These are phyloP conservation scores for Plenodomus tracheiphilus DNA, from an alignment of 2,329 filamentous ascomycete genomes.

Conservation along the genomic window DNA sequence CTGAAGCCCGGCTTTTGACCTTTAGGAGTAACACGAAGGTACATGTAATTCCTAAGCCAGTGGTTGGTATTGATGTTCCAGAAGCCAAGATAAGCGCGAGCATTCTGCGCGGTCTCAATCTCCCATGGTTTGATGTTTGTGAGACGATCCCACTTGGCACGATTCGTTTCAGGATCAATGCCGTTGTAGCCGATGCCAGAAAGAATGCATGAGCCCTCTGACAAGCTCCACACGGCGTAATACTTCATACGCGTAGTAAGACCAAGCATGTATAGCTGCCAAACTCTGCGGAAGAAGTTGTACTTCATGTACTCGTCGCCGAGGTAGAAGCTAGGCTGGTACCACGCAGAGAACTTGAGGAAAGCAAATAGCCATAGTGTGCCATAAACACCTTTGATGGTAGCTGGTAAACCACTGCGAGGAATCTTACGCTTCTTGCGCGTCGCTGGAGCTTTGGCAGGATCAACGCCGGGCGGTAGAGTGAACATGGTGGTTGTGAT, in stretches of 20 bases:
- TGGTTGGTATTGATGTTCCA: slow-evolving; percentile 99
- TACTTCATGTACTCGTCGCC: slow-evolving; percentile 68
- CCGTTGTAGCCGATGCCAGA: slow-evolving; percentile 94
- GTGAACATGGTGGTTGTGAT: slow-evolving; percentile 95
- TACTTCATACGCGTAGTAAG: slow-evolving; percentile 87
- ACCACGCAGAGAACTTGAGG: slow-evolving; percentile 70
- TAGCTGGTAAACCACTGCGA: slow-evolving; percentile 82
- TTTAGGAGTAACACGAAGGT: slow-evolving; percentile 89
- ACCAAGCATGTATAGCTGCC: slow-evolving; percentile 80
- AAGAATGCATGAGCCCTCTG: slow-evolving; percentile 92
- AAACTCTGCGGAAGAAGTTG: slow-evolving; percentile 72
- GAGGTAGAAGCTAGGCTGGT: slow-evolving; percentile 66
- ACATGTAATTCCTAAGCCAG: slow-evolving; percentile 95
- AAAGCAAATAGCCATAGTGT: slow-evolving; percentile 80
- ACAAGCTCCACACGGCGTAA: slow-evolving; percentile 92
- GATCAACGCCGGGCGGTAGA: slow-evolving; percentile 77
- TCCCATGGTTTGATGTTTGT: slow-evolving; percentile 86
- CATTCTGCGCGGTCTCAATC: slow-evolving; percentile 90
- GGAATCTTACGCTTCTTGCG: slow-evolving; percentile 91
- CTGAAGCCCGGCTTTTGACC: slow-evolving; percentile 97
- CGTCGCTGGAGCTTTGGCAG: slow-evolving; percentile 80
- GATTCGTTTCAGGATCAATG: slow-evolving; percentile 80
- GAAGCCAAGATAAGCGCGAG: slow-evolving; percentile 83
- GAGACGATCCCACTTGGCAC: slow-evolving; percentile 85
- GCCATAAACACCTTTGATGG: slow-evolving; percentile 73